phyloP scores from a whole-genome alignment of 345 rosid genomes.

The Pistacia atlantica region DNA sequence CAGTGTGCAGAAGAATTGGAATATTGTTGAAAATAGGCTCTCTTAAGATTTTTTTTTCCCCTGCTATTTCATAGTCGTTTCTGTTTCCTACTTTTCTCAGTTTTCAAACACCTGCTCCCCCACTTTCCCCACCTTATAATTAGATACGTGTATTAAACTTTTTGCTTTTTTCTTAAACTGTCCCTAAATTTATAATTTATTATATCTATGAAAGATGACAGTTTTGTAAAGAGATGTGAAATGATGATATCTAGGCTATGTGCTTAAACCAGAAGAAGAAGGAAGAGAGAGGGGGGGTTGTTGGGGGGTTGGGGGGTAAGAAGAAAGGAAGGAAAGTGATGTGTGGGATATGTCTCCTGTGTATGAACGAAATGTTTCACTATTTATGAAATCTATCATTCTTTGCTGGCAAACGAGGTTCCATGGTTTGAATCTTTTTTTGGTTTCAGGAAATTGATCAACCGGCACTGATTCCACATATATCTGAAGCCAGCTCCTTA shows the following conservation, averaged over 20 bases:
- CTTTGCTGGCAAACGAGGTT: constrained; percentile 13
- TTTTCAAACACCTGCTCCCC: neutral
- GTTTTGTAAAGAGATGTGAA: neutral
- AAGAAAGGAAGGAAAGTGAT: too few species aligned
- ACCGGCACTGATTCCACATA: constrained; percentile 97
- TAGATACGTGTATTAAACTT: neutral
- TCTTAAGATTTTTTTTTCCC: too few species aligned
- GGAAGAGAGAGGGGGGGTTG: too few species aligned
- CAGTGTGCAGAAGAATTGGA: neutral
- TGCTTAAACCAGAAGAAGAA: too few species aligned
- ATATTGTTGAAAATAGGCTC: too few species aligned
- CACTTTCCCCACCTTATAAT: neutral
- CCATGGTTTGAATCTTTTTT: constrained; percentile 7
- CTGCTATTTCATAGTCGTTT: too few species aligned
- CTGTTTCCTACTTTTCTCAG: neutral
- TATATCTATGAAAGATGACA: neutral
- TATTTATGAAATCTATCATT: neutral
- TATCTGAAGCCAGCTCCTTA: constrained; percentile 93
- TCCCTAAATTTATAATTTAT: neutral
- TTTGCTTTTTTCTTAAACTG: neutral
- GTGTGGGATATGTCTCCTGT: neutral
- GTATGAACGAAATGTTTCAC: neutral
- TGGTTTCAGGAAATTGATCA: constrained; percentile 83
- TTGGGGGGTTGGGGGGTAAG: too few species aligned
- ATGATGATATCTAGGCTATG: neutral